These are phyloP conservation scores for Crassisporium funariophilum DNA, from an alignment of 768 basidiomycete genomes.

Conservation along the genomic window DNA sequence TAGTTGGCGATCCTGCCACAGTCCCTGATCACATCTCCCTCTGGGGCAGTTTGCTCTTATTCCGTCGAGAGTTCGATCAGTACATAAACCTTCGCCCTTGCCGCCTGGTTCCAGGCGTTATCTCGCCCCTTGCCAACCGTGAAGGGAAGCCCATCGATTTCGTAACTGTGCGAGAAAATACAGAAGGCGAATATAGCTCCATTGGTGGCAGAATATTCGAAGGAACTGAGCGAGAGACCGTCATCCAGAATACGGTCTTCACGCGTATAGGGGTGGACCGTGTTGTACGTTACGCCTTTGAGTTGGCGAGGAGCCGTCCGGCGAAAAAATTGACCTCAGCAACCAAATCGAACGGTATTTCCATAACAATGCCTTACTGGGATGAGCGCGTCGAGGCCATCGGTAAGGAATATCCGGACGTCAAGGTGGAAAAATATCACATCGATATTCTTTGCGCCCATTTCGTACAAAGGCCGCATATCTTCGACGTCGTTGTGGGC, in stretches of 20 bases:
- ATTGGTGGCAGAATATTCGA: constrained; percentile 46
- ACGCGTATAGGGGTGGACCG: constrained; percentile 50
- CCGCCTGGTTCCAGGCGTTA: constrained; percentile 48
- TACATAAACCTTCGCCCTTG: constrained; percentile 54
- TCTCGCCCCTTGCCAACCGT: constrained; percentile 47
- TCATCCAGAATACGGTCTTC: constrained; percentile 50
- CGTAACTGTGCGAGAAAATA: constrained; percentile 58
- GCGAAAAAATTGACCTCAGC: constrained; percentile 53
- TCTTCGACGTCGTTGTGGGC: constrained; percentile 56
- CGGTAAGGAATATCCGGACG: constrained; percentile 52
- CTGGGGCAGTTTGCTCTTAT: constrained; percentile 52
- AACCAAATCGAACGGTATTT: constrained; percentile 54
- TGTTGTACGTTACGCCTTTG: constrained; percentile 55
- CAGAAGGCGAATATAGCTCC: constrained; percentile 58
- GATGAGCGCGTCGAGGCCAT: constrained; percentile 49
- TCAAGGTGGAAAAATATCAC: constrained; percentile 48
- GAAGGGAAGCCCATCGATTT: constrained; percentile 47
- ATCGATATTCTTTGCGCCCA: constrained; percentile 54
- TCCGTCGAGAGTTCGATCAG: constrained; percentile 54
- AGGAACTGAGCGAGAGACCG: constrained; percentile 41
- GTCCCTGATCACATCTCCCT: constrained; percentile 61
- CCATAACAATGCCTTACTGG: constrained; percentile 52
- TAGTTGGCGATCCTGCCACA: constrained; percentile 48
- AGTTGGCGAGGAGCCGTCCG: constrained; percentile 49
- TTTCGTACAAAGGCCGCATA: constrained; percentile 49